These are phyloP conservation scores for Erythrophleum fordii DNA, from an alignment of 306 rosid species.

Conservation along the genomic window DNA sequence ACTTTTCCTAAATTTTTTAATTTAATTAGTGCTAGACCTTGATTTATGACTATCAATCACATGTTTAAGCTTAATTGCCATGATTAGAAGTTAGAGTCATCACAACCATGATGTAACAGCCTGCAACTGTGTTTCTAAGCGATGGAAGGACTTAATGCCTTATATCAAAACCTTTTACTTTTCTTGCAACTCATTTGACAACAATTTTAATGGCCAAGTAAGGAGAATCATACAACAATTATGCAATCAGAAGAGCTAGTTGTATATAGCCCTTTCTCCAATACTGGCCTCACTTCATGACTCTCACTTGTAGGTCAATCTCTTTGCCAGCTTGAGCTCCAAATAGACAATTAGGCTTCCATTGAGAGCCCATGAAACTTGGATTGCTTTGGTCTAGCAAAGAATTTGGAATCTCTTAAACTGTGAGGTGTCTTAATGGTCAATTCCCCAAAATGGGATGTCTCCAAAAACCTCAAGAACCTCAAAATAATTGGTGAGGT, in stretches of 20 bases:
- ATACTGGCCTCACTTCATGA: slow-evolving; percentile 87
- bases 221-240: slow-evolving; percentile 65
- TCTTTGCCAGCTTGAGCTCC: slow-evolving; percentile 77
- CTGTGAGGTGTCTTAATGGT: slow-evolving; percentile 91
- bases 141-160: slow-evolving; percentile 76
- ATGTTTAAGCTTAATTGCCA: no score
- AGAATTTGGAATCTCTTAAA: slow-evolving; percentile 73
- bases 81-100: no score
- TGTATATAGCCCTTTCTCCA: slow-evolving; percentile 78
- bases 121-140: slow-evolving; percentile 86
- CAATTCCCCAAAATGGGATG: slow-evolving; percentile 77
- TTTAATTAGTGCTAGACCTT: no score
- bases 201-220: slow-evolving; percentile 54
- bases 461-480: slow-evolving; percentile 63
- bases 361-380: slow-evolving; percentile 70
- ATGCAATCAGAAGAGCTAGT: slow-evolving; percentile 72
- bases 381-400: slow-evolving; percentile 66
- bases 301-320: slow-evolving; percentile 57
- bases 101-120: slow-evolving; percentile 85
- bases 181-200: slow-evolving; percentile 82
- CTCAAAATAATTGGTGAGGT: slow-evolving; percentile 88
- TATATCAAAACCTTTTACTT: slow-evolving; percentile 70
- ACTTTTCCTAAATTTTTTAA: no score
- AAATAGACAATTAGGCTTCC: slow-evolving; percentile 66
- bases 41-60: no score